Percentiles rank a stretch among this genome's conserved stretches.
phyloP scores from a whole-genome alignment of 352 stramenopile species.

The Phytophthora pluvialis region DNA sequence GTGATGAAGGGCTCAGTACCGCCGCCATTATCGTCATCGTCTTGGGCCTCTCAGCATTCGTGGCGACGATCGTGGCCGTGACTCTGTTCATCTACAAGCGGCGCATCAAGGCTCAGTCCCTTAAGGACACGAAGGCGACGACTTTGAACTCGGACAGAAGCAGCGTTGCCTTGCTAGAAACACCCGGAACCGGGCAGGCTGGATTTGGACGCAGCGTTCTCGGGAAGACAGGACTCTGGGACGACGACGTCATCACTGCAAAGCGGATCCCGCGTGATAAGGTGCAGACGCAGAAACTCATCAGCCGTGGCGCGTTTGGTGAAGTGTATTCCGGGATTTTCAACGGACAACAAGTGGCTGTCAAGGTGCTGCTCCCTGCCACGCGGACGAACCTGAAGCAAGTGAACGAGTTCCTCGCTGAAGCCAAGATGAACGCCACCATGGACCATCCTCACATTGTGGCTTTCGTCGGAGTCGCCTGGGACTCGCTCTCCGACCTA shows the following conservation, averaged over 20 bases:
- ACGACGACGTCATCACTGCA: slow-evolving; percentile 37
- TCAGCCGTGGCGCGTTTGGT: slow-evolving; percentile 49
- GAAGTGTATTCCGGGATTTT: slow-evolving; percentile 48
- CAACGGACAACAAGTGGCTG: slow-evolving; percentile 44
- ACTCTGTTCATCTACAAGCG: slow-evolving; percentile 32
- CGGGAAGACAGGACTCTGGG: slow-evolving; percentile 34
- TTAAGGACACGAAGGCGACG: slow-evolving; percentile 23
- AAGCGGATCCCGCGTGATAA: slow-evolving; percentile 48
- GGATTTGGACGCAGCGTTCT: slow-evolving; percentile 5
- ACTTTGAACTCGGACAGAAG: slow-evolving; percentile 22
- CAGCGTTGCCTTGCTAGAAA: slow-evolving; percentile 24
- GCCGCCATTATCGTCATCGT: slow-evolving; percentile 10
- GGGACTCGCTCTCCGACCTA: slow-evolving; percentile 43
- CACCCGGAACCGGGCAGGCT: slow-evolving; percentile 14
- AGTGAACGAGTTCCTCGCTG: slow-evolving; percentile 48
- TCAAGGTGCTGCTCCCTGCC: slow-evolving; percentile 47
- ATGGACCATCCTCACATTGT: slow-evolving; percentile 63
- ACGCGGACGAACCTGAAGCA: slow-evolving; percentile 31
- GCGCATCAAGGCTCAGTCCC: slow-evolving; percentile 8
- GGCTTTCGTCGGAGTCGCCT: slow-evolving; percentile 59
- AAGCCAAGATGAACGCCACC: slow-evolving; percentile 55
- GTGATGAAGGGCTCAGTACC: slow-evolving; percentile 1
- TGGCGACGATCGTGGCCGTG: slow-evolving; percentile 22
- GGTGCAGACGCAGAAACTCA: slow-evolving; percentile 35
- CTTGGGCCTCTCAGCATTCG: slow-evolving; percentile 10